Conservation (phyloP, 495 filamentous ascomycete species). For the Alectoria sarmentosa region DNA sequence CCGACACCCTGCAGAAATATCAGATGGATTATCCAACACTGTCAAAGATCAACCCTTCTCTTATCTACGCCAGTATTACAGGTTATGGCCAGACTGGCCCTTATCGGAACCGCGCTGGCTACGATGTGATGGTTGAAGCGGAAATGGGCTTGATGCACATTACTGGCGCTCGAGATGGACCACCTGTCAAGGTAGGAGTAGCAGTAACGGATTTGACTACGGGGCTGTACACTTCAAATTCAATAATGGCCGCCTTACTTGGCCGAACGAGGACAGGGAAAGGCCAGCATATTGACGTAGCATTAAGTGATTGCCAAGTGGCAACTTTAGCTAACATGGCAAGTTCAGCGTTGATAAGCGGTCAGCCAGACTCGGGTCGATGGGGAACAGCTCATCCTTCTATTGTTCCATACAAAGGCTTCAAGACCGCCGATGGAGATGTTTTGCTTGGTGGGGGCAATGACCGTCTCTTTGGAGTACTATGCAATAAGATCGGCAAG, state of each 20-base stretch:
- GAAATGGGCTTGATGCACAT: constrained; percentile 99
- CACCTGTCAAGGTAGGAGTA: constrained; percentile 94
- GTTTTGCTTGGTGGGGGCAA: constrained; percentile 92
- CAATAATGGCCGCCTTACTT: constrained; percentile 89
- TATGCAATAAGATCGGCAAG: constrained; percentile 70
- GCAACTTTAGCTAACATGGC: constrained; percentile 90
- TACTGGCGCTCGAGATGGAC: constrained; percentile 77
- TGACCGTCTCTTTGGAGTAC: constrained; percentile 78
- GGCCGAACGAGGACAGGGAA: constrained; percentile 57
- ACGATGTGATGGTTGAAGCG: constrained; percentile 99
- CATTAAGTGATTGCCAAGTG: constrained; percentile 88
- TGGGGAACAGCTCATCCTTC: constrained; percentile 97
- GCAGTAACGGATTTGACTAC: constrained; percentile 96
- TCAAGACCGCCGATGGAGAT: constrained; percentile 88
- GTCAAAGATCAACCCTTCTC: constrained; percentile 65
- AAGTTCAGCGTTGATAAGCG: constrained; percentile 84
- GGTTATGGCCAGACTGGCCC: constrained; percentile 90
- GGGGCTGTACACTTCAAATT: constrained; percentile 93
- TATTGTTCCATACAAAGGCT: constrained; percentile 90
- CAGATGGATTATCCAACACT: constrained; percentile 77
- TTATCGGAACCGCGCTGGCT: constrained; percentile 81
- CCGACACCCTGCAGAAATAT: constrained; percentile 86
- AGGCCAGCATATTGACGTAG: constrained; percentile 90
- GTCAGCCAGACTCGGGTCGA: constrained; percentile 75
- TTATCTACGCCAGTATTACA: constrained; percentile 64